Base-by-base conservation (phyloP, 1,284 basidiomycete genomes). In the Malassezia dermatis region DNA sequence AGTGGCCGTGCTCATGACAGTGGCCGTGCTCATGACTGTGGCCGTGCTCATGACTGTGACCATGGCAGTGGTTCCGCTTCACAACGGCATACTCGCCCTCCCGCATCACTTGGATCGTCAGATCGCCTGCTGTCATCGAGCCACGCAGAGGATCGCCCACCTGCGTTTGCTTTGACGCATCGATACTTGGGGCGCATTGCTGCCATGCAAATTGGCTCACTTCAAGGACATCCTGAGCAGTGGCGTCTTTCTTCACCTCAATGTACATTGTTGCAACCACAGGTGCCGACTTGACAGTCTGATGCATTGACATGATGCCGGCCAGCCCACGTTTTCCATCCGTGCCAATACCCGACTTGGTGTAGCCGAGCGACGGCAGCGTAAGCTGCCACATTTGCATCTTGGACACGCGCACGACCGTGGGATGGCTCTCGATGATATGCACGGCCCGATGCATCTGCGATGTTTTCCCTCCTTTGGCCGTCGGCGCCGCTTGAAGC, bases 301-400 rank as follows among this genome's bases (percentile, higher is more conserved):
- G 62, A 23, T 58, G 62, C 37, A 63, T 45, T 2, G 45, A 51
- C 12, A 52, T 30, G 10, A 58, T 56, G 2, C 53, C 56, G 0
- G 66, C 58, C 52, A 67, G 39, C 0, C 65, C 65, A 5, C 51
- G 54, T 13, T 45, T 54, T 2, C 58, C 55, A 15, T 62, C 63
- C n/a, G 47, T 47, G 30, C 48, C 50, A 3, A 28, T 46, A 10
- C 51, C 44, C 6, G 58, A 32, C 37, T 43, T 60, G 48, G 15
- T 57, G 44, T 30, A 64, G 17, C 35, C 64, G 44, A 40, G 67
- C 53, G 70, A 67, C 15, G 70, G 66, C 12, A 71, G 63, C 0
- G 67, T 71, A 11, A 74, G 53, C 51, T 73, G 72, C 72, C 72
- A 74, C 11, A 73, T 48, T 24, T 70, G 58, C 13, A 65, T 59